These are phyloP conservation scores for Colletotrichum melonis DNA, from an alignment of 2,329 filamentous ascomycete species.

Conservation along the genomic window DNA sequence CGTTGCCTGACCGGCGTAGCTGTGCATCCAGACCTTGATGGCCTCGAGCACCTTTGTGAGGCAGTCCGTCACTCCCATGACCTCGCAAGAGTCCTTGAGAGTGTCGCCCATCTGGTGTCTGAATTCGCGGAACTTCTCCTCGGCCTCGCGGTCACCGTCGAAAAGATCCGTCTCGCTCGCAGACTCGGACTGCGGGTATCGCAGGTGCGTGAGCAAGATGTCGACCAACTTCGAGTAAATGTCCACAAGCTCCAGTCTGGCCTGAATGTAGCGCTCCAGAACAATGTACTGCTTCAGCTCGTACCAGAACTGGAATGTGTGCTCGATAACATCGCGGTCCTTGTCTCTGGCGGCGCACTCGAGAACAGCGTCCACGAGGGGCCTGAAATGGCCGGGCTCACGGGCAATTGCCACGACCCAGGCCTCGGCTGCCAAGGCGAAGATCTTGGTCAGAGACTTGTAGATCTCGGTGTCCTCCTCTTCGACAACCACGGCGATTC, in stretches of 20 bases:
- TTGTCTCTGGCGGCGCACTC: conserved; percentile 90
- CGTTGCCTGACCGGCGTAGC: conserved; percentile 81
- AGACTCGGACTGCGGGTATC: conserved; percentile 83
- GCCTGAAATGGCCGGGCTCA: conserved; percentile 82
- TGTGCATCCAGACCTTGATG: conserved; percentile 89
- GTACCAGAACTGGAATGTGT: conserved; percentile 98
- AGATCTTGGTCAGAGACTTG: conserved; percentile 89
- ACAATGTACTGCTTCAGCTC: conserved; percentile 97
- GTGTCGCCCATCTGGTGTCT: conserved; percentile 98
- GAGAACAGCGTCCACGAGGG: conserved; percentile 89
- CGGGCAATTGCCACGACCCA: conserved; percentile 95
- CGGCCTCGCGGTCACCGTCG: conserved; percentile 92
- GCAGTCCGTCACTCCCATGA: conserved; percentile 93
- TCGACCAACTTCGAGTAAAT: conserved; percentile 92
- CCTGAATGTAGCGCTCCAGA: conserved; percentile 87
- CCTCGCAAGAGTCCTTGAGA: conserved; percentile 95
- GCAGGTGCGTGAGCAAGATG: conserved; percentile 89
- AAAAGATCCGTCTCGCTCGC: conserved; percentile 86
- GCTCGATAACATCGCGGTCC: conserved; percentile 90
- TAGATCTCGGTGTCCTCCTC: conserved; percentile 88
- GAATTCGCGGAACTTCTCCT: conserved; percentile 97
- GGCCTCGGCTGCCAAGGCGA: conserved; percentile 91
- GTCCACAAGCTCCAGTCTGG: conserved; percentile 80
- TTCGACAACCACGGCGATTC: conserved; percentile 78
- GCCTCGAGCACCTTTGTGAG: conserved; percentile 87